Evolutionary conservation across 2,329 filamentous ascomycete genomes (phyloP), one percentile per base, ranked within the genome.

Genomic region (Trichoderma breve): DNA sequence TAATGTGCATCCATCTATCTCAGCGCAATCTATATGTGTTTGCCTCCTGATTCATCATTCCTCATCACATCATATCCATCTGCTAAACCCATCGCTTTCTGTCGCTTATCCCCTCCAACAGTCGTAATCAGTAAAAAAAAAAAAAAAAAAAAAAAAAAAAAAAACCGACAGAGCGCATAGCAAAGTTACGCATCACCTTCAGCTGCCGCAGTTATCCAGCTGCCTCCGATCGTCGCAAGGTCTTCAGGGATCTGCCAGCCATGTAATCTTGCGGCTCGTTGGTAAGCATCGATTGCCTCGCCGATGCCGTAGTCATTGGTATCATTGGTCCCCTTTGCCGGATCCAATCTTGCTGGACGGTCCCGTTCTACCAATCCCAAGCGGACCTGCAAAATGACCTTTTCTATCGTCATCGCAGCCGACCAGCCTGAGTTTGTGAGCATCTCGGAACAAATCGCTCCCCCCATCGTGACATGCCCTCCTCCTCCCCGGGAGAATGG

Each of bases 381-480:
- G 26, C 92, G 90, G 28, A 98, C 90, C 79, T 97, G 93, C 30
- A 97, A 80, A 15, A 98, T 83, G 3, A 97, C 90, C 66, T 89
- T 91, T 79, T 97, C 94, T 75, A 97, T 90, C 21, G 88, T 90
- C 65, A 86, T 89, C 1, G 88, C 90, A 0, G 92, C 90, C 26
- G 86, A 90, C 95, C 95, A 98, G 30, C 94, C 95, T 7, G 89
- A 88, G 79, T 91, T 94, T 1, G 94, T 97, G 73, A 97, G 85
- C 5, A 96, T 85, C 80, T 96, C 91, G 89, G 97, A 95, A 80
- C 88, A 90, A 82, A 98, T 89, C 1, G 94, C 93, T 1, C 95
- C 95, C 28, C 95, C 95, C 1, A 86, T 83, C 0, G 95, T 97
- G 73, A 98, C 91, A 79, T 97, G 93, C 0, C 94, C 94, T 28